Evolutionary conservation across 352 stramenopile species (phyloP), one percentile per base, ranked within the genome.

Genomic region (Globisporangium heterothallicum): DNA sequence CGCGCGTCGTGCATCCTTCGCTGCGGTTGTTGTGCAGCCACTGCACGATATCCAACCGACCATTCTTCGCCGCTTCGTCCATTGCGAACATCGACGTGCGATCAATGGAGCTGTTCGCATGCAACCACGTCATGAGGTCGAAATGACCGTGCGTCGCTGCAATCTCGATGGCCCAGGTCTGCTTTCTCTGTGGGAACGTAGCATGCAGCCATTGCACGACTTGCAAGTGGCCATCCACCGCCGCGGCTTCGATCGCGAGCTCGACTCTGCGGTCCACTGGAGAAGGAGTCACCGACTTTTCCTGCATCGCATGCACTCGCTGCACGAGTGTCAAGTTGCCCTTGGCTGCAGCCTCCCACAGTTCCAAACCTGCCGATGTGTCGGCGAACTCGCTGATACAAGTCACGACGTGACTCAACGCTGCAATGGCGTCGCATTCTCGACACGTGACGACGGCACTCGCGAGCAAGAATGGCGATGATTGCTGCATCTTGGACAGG

Each of bases 321-420:
- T 58, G 29, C 22, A 58, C n/a, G 0, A 59, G 24, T n/a, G 27
- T 16, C 18, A 59, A 43, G 44, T 59, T 14, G 0, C 62, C 62
- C 18, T 29, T 55, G 3, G 32, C 48, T 16, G 44, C 42, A 12
- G 42, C 43, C 14, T 24, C 30, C n/a, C 9, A 16, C 25, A 54
- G 25, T 13, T 53, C 22, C 35, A 34, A 46, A 6, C n/a, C 13
- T 4, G 18, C 16, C 16, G 53, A 35, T 3, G 42, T 12, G 24
- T 59, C 42, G 16, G 38, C 38, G 36, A 46, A 48, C 4, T 21
- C 38, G 13, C 49, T 55, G 49, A 55, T 55, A 4, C 14, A 2
- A 16, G 21, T 13, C 2, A 25, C 32, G 19, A 55, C 49, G 24
- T 55, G 49, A 5, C 16, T 4, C 1, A 55, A 36, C 6, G 49